Percentiles rank a stretch among this genome's conserved stretches.
These are phyloP conservation scores for Prunus campanulata DNA, from an alignment of 306 rosid genomes.

Conservation along the genomic window DNA sequence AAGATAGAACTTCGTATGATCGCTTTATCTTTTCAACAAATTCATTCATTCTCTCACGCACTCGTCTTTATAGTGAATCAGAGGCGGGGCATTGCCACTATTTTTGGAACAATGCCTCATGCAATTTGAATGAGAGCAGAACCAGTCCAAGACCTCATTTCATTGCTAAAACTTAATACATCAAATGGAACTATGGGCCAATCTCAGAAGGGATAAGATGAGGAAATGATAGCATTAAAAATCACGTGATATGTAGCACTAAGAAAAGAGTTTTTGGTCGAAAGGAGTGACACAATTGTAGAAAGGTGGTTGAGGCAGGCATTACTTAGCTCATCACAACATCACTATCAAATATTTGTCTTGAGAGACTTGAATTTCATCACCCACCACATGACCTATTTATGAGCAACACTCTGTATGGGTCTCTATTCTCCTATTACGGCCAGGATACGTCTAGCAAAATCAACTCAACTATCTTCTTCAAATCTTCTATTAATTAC, in stretches of 20 bases:
- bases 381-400: constrained; percentile 10
- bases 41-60: not conserved
- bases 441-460: too few relatives aligned
- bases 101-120: too few relatives aligned
- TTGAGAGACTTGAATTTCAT: not conserved
- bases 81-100: too few relatives aligned
- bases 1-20: not conserved
- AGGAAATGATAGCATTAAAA: not conserved
- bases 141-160: not conserved
- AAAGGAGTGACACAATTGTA: not conserved
- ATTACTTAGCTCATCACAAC: not conserved
- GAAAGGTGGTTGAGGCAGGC: not conserved
- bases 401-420: not conserved
- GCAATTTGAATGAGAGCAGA: not conserved
- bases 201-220: not conserved
- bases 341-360: not conserved
- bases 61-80: not conserved
- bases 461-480: too few relatives aligned
- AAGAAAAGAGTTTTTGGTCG: not conserved
- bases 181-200: not conserved
- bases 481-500: too few relatives aligned
- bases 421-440: too few relatives aligned
- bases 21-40: not conserved
- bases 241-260: not conserved
- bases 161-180: not conserved